These are phyloP conservation scores for Diplodia scrobiculata DNA, from an alignment of 2,329 filamentous ascomycete species.

Conservation along the genomic window DNA sequence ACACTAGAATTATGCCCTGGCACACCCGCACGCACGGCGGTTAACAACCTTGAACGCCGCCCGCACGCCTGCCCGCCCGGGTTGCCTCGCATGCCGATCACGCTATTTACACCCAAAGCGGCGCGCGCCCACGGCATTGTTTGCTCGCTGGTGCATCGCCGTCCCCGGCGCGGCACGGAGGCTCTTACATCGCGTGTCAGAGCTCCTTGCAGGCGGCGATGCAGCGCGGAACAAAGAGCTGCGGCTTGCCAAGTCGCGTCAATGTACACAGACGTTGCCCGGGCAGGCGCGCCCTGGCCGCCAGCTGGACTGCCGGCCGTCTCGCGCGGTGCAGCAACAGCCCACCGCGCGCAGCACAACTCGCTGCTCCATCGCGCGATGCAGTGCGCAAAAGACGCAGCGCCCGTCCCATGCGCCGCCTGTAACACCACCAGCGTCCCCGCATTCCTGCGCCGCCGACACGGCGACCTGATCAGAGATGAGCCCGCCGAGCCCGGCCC, in stretches of 20 bases:
- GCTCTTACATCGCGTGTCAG: slow-evolving; percentile 28
- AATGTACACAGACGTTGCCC: slow-evolving; percentile 28
- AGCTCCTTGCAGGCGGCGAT: slow-evolving; percentile 28
- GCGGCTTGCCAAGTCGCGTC: slow-evolving; percentile 19
- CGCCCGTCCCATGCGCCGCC: slow-evolving; percentile 22
- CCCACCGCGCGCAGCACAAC: slow-evolving; percentile 16
- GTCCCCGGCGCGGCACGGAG: slow-evolving; percentile 21
- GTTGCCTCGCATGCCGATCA: slow-evolving; percentile 29
- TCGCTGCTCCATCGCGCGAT: slow-evolving; percentile 4
- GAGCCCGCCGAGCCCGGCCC: slow-evolving; percentile 15
- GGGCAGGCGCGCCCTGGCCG: slow-evolving; percentile 27
- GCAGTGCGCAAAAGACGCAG: not conserved
- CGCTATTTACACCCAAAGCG: slow-evolving; percentile 26
- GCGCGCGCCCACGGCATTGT: slow-evolving; percentile 16
- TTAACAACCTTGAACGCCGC: slow-evolving; percentile 24
- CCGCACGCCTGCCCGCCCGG: slow-evolving; percentile 20
- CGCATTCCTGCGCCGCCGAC: slow-evolving; percentile 24
- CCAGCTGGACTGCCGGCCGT: not conserved
- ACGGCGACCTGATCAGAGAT: slow-evolving; percentile 25
- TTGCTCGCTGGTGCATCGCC: slow-evolving; percentile 23
- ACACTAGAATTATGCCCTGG: slow-evolving; percentile 30
- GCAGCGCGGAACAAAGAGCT: slow-evolving; percentile 29
- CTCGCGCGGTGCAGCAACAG: slow-evolving; percentile 15
- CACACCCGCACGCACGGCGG: slow-evolving; percentile 23
- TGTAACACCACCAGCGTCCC: slow-evolving; percentile 23